phyloP scores from a whole-genome alignment of 768 basidiomycete species.

The Lactarius deliciosus region DNA sequence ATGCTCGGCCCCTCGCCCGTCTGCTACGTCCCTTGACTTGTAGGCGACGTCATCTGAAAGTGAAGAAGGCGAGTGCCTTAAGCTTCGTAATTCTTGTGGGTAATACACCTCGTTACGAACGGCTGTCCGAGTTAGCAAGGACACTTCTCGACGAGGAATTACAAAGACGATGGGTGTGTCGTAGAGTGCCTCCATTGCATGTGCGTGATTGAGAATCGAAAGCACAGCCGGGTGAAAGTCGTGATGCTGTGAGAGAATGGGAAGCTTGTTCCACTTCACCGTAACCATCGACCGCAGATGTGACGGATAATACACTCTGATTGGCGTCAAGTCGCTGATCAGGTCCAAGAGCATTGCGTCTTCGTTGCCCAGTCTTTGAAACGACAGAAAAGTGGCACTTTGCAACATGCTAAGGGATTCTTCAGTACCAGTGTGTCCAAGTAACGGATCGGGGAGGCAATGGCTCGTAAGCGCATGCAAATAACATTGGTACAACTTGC shows the following conservation, averaged over 20 bases:
- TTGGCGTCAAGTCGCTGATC: neutral
- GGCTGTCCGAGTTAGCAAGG: conserved; percentile 1
- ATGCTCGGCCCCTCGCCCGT: neutral
- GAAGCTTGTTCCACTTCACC: conserved; percentile 1
- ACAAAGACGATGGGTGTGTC: neutral
- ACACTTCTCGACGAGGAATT: no score
- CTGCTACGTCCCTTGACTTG: neutral
- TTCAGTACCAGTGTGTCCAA: no score
- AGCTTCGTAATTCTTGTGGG: neutral
- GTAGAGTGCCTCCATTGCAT: neutral
- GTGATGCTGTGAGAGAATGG: neutral
- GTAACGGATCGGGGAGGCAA: no score
- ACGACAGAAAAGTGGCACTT: conserved; percentile 41
- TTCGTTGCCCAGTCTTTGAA: conserved; percentile 35
- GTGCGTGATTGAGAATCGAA: neutral
- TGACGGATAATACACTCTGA: neutral
- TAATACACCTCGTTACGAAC: conserved; percentile 4
- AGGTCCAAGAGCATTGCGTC: neutral
- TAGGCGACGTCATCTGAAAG: neutral
- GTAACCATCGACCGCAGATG: neutral
- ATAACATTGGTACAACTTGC: no score
- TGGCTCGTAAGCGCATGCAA: no score
- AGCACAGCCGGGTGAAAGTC: neutral
- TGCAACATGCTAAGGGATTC: conserved; percentile 42
- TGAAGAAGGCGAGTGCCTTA: neutral